Conservation (phyloP, 306 rosid species). For the Prunus persica region DNA sequence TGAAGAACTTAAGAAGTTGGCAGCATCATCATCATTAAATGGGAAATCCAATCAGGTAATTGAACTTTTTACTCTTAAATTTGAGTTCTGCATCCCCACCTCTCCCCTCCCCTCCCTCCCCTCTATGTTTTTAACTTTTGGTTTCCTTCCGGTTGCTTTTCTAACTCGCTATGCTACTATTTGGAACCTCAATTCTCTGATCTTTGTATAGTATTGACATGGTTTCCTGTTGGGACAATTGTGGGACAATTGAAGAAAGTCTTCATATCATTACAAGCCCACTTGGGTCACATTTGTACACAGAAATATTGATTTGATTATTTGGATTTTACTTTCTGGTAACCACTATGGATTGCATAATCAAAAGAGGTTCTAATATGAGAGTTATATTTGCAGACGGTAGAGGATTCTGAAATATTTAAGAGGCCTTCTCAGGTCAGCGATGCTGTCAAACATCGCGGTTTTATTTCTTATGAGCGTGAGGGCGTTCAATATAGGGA, state of each 20-base stretch:
- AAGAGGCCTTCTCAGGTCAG: conserved; percentile 71
- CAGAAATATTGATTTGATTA: background rate
- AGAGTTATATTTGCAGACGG: conserved; percentile 22
- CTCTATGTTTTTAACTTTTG: background rate
- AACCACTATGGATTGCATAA: background rate
- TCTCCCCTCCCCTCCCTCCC: background rate
- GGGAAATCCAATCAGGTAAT: conserved; percentile 59
- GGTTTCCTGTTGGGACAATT: background rate
- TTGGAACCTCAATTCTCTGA: background rate
- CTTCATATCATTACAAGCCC: background rate
- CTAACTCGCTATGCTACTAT: background rate
- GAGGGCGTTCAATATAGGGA: conserved; percentile 93
- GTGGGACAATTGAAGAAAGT: background rate
- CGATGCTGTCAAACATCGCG: conserved; percentile 83
- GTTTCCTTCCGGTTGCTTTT: background rate
- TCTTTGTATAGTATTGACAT: background rate
- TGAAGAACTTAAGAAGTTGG: conserved; percentile 91
- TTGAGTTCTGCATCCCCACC: background rate
- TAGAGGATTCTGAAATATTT: conserved; percentile 39
- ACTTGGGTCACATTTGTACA: background rate
- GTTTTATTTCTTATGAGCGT: conserved; percentile 92
- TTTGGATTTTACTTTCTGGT: background rate
- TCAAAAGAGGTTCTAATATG: background rate
- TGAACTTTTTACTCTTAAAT: background rate
- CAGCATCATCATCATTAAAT: conserved; percentile 52